Evolutionary conservation across 352 stramenopile species (phyloP), one percentile per base, ranked within the genome.

Genomic region (Globisporangium barbulae): DNA sequence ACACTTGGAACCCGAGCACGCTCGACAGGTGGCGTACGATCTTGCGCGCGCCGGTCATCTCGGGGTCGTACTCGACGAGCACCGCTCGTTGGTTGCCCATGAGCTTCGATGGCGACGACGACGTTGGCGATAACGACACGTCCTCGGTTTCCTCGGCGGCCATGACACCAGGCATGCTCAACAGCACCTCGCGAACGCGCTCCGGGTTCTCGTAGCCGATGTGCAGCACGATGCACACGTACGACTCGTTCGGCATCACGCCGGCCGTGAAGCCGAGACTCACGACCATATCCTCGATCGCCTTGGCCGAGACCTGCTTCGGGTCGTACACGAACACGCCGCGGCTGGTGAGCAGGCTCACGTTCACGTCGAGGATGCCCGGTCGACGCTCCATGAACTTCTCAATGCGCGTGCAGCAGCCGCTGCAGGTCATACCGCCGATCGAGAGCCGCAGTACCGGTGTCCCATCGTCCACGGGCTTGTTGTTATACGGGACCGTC

Each of bases 331-430:
- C 64, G 53, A 86, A 83, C 28, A 81, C 53, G 12, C 81, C 72
- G 33, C 75, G 71, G 74, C 73, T 81, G 9, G 82, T 90, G 22
- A 91, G 68, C 37, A 91, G 58, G 56, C 78, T 89, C 48, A 91
- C 79, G 35, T 86, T 89, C 47, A 88, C 83, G 39, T 74, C 54
- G 5, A 75, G 55, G 37, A 97, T 68, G 41, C 87, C 87, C 13
- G 67, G 71, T 31, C 90, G 76, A 0, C 65, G 69, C 41, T 12
- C 61, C 64, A 96, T 74, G 45, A 88, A 91, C 52, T 67, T 74
- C 61, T 95, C 85, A 60, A 97, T 91, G 42, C 89, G 88, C n/a
- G 76, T 88, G 55, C 88, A 92, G 72, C 89, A 97, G 42, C 85
- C 82, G 8, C 80, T 92, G 73, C 89, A 96, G 15, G 87, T 96